These are phyloP conservation scores for Acer campestre DNA, from an alignment of 345 rosid species.

Conservation along the genomic window DNA sequence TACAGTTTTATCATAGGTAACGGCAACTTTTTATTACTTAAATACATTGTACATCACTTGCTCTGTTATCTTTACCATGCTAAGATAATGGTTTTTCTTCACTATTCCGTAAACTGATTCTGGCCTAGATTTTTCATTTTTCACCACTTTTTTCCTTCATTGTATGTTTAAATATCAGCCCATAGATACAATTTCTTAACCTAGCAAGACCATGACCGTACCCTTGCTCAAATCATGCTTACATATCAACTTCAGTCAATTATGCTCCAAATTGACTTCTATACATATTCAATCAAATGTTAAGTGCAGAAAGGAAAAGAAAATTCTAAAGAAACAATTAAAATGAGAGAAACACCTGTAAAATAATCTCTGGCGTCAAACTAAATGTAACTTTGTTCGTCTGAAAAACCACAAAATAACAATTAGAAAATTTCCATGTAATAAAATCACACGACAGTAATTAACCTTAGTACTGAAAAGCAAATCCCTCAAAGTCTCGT, in stretches of 20 bases:
- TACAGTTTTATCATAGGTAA: background rate
- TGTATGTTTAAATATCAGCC: background rate
- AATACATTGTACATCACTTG: background rate
- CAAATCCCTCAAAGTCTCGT: background rate
- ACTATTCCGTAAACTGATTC: background rate
- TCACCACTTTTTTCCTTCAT: background rate
- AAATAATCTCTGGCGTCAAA: slow-evolving; percentile 82
- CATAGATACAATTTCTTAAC: background rate
- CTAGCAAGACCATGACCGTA: background rate
- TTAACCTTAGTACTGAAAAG: background rate
- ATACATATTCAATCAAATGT: background rate
- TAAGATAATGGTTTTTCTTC: background rate
- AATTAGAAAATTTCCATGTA: slow-evolving; percentile 1
- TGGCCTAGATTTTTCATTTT: background rate
- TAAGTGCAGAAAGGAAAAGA: background rate
- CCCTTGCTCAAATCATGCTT: background rate
- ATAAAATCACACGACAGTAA: slow-evolving; percentile 7
- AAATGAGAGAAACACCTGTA: slow-evolving; percentile 56
- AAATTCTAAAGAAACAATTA: background rate
- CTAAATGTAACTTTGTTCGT: slow-evolving; percentile 89
- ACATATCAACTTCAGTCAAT: slow-evolving; percentile 2
- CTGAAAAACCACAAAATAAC: slow-evolving; percentile 47
- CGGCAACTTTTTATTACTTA: background rate
- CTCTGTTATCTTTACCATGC: background rate
- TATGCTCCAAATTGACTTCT: slow-evolving; percentile 1